A percentile compares a stretch with the other conserved stretches of the same genome.
These are phyloP conservation scores for Fusarium euwallaceae DNA, from an alignment of 2,329 filamentous ascomycete genomes.

Conservation along the genomic window DNA sequence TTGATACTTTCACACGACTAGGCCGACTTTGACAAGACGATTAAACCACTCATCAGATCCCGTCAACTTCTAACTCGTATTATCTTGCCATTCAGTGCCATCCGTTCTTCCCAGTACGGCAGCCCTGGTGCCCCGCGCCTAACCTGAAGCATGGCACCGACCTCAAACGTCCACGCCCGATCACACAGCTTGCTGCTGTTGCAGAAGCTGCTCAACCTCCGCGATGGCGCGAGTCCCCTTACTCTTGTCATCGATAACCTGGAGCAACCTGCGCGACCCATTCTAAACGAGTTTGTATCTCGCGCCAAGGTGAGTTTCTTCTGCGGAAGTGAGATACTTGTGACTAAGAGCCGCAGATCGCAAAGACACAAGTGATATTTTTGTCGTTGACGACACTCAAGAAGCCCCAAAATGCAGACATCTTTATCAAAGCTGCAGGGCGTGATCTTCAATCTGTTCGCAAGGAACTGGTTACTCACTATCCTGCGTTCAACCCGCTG, in stretches of 20 bases:
- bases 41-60: background rate
- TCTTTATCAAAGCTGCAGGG: constrained; percentile 75
- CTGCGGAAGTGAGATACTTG: background rate
- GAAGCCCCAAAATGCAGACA: constrained; percentile 73
- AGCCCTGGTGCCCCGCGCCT: background rate
- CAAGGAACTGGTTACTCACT: constrained; percentile 70
- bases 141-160: constrained; percentile 63
- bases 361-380: constrained; percentile 79
- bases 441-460: constrained; percentile 69
- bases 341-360: constrained; percentile 55
- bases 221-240: constrained; percentile 86
- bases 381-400: constrained; percentile 82
- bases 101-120: too few relatives aligned
- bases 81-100: background rate
- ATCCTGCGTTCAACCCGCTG: constrained; percentile 55
- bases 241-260: constrained; percentile 88
- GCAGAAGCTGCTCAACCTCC: constrained; percentile 82
- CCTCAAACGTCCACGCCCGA: constrained; percentile 75
- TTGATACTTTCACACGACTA: background rate
- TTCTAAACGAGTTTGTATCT: constrained; percentile 79
- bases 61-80: background rate
- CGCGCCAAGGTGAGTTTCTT: constrained; percentile 74
- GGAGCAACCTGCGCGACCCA: constrained; percentile 80
- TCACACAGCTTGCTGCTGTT: constrained; percentile 89
- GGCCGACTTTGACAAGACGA: background rate